Conservation (phyloP, 2,329 filamentous ascomycete genomes). For the Cryphonectria parasitica region DNA sequence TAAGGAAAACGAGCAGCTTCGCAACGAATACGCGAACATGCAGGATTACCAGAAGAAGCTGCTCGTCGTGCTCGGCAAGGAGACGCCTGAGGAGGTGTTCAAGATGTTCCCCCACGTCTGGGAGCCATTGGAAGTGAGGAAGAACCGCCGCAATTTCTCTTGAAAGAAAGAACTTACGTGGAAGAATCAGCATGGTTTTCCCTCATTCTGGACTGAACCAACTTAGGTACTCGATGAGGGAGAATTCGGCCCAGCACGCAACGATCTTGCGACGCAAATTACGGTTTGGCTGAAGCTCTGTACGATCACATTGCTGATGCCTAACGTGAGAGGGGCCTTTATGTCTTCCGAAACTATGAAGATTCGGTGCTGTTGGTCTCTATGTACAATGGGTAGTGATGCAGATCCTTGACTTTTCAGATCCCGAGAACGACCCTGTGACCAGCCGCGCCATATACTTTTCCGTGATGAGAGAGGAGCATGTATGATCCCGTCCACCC, state of each 20-base stretch:
- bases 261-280: background rate
- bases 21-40: slow-evolving; percentile 1
- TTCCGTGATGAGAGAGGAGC: slow-evolving; percentile 28
- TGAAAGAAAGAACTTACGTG: background rate
- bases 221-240: background rate
- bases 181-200: background rate
- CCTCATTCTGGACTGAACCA: background rate
- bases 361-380: slow-evolving; percentile 6
- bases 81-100: slow-evolving; percentile 25
- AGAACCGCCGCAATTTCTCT: slow-evolving; percentile 26
- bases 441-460: slow-evolving; percentile 23
- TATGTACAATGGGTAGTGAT: slow-evolving; percentile 27
- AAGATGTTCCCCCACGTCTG: slow-evolving; percentile 24
- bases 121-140: slow-evolving; percentile 21
- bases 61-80: slow-evolving; percentile 22
- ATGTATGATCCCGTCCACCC: slow-evolving; percentile 27
- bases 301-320: background rate
- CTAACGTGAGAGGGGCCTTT: background rate
- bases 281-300: background rate
- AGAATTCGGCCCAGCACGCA: background rate
- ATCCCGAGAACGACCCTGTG: slow-evolving; percentile 23
- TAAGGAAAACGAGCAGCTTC: slow-evolving; percentile 19
- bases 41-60: slow-evolving; percentile 8
- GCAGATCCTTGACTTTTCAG: slow-evolving; percentile 19
- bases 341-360: slow-evolving; percentile 15